phyloP scores from a whole-genome alignment of 2,329 filamentous ascomycete genomes.

The Exophiala oligosperma region DNA sequence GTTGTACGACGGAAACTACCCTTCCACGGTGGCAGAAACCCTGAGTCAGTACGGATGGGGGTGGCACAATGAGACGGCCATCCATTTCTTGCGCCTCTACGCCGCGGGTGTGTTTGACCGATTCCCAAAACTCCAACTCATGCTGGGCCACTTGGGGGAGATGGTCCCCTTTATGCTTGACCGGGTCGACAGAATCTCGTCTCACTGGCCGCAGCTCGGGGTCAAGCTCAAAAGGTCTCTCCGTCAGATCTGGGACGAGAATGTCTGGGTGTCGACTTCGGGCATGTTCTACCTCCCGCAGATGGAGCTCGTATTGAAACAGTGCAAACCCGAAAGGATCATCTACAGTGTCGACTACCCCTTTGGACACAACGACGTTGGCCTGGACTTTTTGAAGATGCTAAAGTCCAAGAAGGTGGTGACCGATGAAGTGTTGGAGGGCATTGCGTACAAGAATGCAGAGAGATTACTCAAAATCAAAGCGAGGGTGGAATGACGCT shows the following conservation, averaged over 20 bases:
- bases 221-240: slow-evolving; percentile 52
- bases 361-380: slow-evolving; percentile 52
- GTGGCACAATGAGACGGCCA: slow-evolving; percentile 39
- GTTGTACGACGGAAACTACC: slow-evolving; percentile 43
- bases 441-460: slow-evolving; percentile 53
- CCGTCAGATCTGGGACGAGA: slow-evolving; percentile 53
- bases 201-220: slow-evolving; percentile 43
- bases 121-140: slow-evolving; percentile 54
- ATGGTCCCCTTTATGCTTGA: slow-evolving; percentile 57
- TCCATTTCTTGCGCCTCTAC: slow-evolving; percentile 45
- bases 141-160: slow-evolving; percentile 55
- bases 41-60: slow-evolving; percentile 33
- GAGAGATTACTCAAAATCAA: slow-evolving; percentile 45
- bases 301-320: slow-evolving; percentile 41
- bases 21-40: background rate
- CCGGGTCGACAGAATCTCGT: slow-evolving; percentile 31
- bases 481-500: slow-evolving; percentile 1
- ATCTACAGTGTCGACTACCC: slow-evolving; percentile 61
- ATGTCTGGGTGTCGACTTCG: slow-evolving; percentile 59
- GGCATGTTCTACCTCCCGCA: slow-evolving; percentile 53
- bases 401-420: slow-evolving; percentile 52
- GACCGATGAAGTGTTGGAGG: slow-evolving; percentile 48
- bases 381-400: slow-evolving; percentile 49
- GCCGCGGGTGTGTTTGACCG: slow-evolving; percentile 56
- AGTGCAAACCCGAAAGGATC: slow-evolving; percentile 45